Conservation (phyloP, 2,329 filamentous ascomycete species). For the Elsinoe necatrix region DNA sequence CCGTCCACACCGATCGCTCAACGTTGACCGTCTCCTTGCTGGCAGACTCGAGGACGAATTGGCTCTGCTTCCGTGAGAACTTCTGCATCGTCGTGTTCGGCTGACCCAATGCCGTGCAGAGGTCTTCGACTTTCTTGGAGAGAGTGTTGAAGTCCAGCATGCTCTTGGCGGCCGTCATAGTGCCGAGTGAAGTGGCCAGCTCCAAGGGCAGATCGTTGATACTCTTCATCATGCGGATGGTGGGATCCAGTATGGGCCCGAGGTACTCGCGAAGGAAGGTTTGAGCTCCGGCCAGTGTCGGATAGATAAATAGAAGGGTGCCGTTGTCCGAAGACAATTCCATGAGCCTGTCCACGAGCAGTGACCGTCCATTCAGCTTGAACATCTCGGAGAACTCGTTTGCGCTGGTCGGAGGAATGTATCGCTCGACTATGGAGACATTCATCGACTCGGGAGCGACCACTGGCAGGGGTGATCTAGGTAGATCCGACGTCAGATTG, state of each 20-base stretch:
- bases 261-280: constrained; percentile 54
- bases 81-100: constrained; percentile 24
- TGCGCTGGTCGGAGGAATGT: constrained; percentile 53
- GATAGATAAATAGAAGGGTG: constrained; percentile 54
- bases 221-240: constrained; percentile 51
- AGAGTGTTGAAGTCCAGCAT: constrained; percentile 49
- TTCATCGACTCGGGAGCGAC: constrained; percentile 54
- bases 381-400: constrained; percentile 55
- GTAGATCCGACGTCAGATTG: constrained; percentile 39
- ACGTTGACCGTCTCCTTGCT: constrained; percentile 44
- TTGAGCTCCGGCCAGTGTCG: constrained; percentile 48
- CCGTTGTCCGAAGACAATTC: constrained; percentile 52
- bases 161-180: constrained; percentile 44
- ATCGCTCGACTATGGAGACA: constrained; percentile 54
- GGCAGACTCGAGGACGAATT: constrained; percentile 40
- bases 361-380: constrained; percentile 44
- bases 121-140: constrained; percentile 23
- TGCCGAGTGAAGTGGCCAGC: constrained; percentile 46
- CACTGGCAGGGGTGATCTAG: constrained; percentile 47
- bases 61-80: constrained; percentile 27
- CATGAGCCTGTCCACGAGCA: constrained; percentile 52
- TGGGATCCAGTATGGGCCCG: constrained; percentile 52
- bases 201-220: constrained; percentile 52
- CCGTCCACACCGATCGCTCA: constrained; percentile 47
- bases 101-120: constrained; percentile 25